Evolutionary conservation across 345 rosid species (phyloP).

Genomic region (Pugionium dolabratum): DNA sequence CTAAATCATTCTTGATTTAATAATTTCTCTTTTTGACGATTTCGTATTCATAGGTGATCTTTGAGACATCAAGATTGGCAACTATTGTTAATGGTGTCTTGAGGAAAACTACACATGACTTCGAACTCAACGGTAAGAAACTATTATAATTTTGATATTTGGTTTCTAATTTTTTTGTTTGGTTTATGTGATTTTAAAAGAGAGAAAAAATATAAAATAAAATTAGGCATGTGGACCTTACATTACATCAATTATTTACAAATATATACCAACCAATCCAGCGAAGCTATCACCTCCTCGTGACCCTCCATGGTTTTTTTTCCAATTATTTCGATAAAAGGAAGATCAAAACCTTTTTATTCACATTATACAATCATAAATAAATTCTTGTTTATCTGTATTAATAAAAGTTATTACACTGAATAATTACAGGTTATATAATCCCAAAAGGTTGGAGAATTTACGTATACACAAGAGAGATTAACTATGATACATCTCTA

Average conservation of each 20-base stretch:
- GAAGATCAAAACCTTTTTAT: slow-evolving; percentile 11
- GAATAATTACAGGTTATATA: slow-evolving; percentile 52
- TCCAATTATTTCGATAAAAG: slow-evolving; percentile 45
- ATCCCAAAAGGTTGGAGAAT: slow-evolving; percentile 97
- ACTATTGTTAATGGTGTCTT: slow-evolving; percentile 80
- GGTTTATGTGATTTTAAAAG: slow-evolving; percentile 1
- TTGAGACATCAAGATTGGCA: slow-evolving; percentile 80
- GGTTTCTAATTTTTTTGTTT: too few species aligned
- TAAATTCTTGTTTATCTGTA: neutral
- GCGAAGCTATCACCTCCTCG: slow-evolving; percentile 53
- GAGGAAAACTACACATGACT: slow-evolving; percentile 73
- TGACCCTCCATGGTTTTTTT: slow-evolving; percentile 47
- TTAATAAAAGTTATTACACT: neutral
- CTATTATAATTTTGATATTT: neutral
- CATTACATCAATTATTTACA: slow-evolving; percentile 54
- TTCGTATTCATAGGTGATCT: slow-evolving; percentile 55
- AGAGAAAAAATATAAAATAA: neutral
- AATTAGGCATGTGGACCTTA: slow-evolving; percentile 54
- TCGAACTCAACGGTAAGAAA: slow-evolving; percentile 73
- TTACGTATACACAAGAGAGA: slow-evolving; percentile 84
- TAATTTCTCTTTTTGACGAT: slow-evolving; percentile 9
- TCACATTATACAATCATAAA: slow-evolving; percentile 1
- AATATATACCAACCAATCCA: slow-evolving; percentile 59
- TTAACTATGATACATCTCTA: slow-evolving; percentile 60
- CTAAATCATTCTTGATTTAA: slow-evolving; percentile 2